Conservation (phyloP, 441 rosid genomes). For the Breynia disticha region DNA sequence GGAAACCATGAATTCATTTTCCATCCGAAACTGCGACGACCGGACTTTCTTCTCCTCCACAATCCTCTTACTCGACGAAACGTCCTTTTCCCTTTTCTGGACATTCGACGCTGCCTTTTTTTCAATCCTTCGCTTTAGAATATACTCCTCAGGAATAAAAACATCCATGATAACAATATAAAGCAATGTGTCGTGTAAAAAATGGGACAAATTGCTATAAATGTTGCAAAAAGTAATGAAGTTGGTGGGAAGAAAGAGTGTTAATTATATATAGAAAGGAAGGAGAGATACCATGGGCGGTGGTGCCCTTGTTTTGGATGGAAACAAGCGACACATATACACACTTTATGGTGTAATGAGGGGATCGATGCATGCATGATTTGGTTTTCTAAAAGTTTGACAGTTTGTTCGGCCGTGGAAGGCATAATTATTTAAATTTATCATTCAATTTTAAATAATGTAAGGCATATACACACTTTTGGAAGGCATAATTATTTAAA, state of each 20-base stretch:
- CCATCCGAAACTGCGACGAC: slow-evolving; percentile 7
- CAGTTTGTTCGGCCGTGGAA: no score
- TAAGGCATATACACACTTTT: no score
- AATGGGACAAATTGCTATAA: neutral
- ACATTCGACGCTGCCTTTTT: slow-evolving; percentile 26
- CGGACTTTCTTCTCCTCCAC: slow-evolving; percentile 6
- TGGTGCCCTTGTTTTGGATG: slow-evolving; percentile 17
- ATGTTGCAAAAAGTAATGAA: neutral
- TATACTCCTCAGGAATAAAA: slow-evolving; percentile 54
- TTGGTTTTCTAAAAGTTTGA: no score
- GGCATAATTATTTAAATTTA: no score
- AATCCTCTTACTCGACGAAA: neutral
- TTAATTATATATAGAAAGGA: slow-evolving; percentile 7
- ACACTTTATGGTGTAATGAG: neutral
- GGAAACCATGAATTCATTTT: slow-evolving; percentile 15
- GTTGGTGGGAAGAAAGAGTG: neutral
- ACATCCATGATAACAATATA: slow-evolving; percentile 29
- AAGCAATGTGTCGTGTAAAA: neutral
- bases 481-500: no score
- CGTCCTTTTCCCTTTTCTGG: slow-evolving; percentile 13
- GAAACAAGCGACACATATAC: slow-evolving; percentile 13
- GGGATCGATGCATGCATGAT: no score
- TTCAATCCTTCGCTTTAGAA: slow-evolving; percentile 40
- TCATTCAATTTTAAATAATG: no score
- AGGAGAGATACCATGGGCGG: slow-evolving; percentile 24